These are phyloP conservation scores for Colletotrichum euphorbiae DNA, from an alignment of 2,329 filamentous ascomycete genomes.

Conservation along the genomic window DNA sequence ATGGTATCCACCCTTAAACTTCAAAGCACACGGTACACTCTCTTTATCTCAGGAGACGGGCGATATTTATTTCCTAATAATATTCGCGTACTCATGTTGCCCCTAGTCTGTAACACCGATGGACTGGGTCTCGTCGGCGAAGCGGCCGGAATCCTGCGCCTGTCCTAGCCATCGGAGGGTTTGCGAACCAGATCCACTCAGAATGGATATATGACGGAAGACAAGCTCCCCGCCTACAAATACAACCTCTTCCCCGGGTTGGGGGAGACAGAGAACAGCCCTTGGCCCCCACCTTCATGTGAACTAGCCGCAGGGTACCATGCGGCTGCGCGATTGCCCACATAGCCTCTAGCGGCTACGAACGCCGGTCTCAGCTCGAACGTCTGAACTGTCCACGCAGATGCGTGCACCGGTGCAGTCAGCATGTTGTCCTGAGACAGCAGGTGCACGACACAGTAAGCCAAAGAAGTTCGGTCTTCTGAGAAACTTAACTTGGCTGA, in stretches of 20 bases:
- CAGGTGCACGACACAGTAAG: slow-evolving; percentile 27
- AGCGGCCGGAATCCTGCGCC: background rate
- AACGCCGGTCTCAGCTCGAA: slow-evolving; percentile 32
- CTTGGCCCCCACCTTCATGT: slow-evolving; percentile 4
- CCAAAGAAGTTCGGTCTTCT: slow-evolving; percentile 3
- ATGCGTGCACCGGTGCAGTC: slow-evolving; percentile 19
- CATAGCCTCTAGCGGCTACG: slow-evolving; percentile 27
- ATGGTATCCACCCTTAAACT: slow-evolving; percentile 1
- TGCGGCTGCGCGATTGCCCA: slow-evolving; percentile 5
- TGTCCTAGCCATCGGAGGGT: background rate
- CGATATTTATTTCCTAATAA: slow-evolving; percentile 1
- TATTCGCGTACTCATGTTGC: background rate
- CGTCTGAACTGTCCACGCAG: slow-evolving; percentile 26
- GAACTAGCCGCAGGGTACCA: slow-evolving; percentile 24
- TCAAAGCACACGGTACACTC: background rate
- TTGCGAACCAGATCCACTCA: background rate
- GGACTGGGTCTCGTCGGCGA: slow-evolving; percentile 2
- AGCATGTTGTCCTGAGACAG: slow-evolving; percentile 27
- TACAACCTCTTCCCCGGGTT: slow-evolving; percentile 6
- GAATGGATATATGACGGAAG: background rate
- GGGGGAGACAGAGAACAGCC: background rate
- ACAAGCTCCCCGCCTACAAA: slow-evolving; percentile 12
- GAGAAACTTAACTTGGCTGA: background rate
- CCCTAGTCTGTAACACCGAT: slow-evolving; percentile 10
- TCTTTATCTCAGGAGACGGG: background rate